Evolutionary conservation across 331 rosid species (phyloP).

Genomic region (Quercus lobata): DNA sequence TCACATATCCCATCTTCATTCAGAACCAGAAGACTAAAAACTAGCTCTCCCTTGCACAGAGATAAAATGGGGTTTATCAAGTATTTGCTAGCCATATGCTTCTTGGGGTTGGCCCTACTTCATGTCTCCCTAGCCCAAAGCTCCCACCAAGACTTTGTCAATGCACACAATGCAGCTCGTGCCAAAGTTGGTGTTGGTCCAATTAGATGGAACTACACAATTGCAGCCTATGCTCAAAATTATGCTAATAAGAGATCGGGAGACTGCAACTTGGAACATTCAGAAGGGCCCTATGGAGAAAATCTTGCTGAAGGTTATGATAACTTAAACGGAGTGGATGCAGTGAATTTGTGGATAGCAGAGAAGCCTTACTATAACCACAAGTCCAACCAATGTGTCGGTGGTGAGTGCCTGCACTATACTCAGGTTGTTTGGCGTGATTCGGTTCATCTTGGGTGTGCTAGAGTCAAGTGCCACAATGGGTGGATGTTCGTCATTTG

Average conservation of each 20-base stretch:
- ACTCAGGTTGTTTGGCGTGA: slow-evolving; percentile 38
- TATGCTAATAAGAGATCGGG: not conserved
- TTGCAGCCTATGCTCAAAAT: slow-evolving; percentile 8
- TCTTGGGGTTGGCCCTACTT: not conserved
- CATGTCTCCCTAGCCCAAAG: not conserved
- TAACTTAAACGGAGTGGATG: slow-evolving; percentile 4
- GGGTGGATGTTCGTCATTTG: slow-evolving; percentile 35
- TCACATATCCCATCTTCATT: not conserved
- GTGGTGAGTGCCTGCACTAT: slow-evolving; percentile 32
- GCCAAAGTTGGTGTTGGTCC: not conserved
- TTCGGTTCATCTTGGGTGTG: slow-evolving; percentile 32
- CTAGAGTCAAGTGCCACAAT: slow-evolving; percentile 27
- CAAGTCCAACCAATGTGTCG: slow-evolving; percentile 16
- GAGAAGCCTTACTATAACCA: slow-evolving; percentile 27
- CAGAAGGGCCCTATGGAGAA: slow-evolving; percentile 14
- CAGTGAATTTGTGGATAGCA: slow-evolving; percentile 14
- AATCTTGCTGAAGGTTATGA: not conserved
- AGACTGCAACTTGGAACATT: slow-evolving; percentile 18
- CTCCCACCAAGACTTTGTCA: slow-evolving; percentile 2
- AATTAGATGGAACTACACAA: not conserved
- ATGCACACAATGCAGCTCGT: slow-evolving; percentile 18
- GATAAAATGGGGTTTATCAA: slow-evolving; percentile 1
- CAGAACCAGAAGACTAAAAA: not conserved
- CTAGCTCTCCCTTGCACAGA: not conserved
- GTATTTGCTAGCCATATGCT: not conserved